Base-by-base conservation (phyloP, 1,284 basidiomycete genomes). In the Cutaneotrichosporon dermatis region DNA sequence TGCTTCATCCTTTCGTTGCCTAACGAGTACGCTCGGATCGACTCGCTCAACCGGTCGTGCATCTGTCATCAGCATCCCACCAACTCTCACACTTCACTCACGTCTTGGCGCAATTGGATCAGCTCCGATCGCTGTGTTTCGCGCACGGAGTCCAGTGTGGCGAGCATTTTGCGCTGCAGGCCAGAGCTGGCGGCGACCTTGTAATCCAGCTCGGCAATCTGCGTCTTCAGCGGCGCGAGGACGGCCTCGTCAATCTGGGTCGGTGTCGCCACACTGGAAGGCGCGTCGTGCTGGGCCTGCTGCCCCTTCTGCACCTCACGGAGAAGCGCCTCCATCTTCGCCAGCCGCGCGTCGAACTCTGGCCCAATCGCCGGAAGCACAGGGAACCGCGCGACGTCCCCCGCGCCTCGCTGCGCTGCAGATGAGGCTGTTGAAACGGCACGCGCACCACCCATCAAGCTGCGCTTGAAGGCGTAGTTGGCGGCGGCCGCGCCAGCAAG, bases 291-390 rank as follows among this genome's bases (percentile, higher is more conserved):
- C 34, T 25, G 25, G 3, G 25, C 25, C 25, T 25, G 44, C 4
- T 52, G 54, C 9, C 15, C 13, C 7, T 34, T 36, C 8, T 49
- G 46, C 46, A 49, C n/a, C 13, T 52, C 57, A 42, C 44, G 57
- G 9, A 52, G 4, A 11, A 58, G 34, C 15, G 40, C n/a, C 40
- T 58, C 51, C 1, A 44, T 33, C 4, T 52, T 39, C 5, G 36
- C 41, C 13, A 61, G 50, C n/a, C 53, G 49, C 11, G 54, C 45
- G 12, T 53, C 58, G 15, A 44, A 51, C 6, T 53, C 59, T 10
- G 35, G n/a, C 2, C 35, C 36, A 2, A 25, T 25, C 2, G 25
- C 2, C 3, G 25, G 25, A 25, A 2, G 25, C 25, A 25, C 25
- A 3, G 25, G 25, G 25, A 25, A 25, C 2, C 25, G 25, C 25